These are phyloP conservation scores for Capsicum chinense DNA, from an alignment of 257 asterid species.

Conservation along the genomic window DNA sequence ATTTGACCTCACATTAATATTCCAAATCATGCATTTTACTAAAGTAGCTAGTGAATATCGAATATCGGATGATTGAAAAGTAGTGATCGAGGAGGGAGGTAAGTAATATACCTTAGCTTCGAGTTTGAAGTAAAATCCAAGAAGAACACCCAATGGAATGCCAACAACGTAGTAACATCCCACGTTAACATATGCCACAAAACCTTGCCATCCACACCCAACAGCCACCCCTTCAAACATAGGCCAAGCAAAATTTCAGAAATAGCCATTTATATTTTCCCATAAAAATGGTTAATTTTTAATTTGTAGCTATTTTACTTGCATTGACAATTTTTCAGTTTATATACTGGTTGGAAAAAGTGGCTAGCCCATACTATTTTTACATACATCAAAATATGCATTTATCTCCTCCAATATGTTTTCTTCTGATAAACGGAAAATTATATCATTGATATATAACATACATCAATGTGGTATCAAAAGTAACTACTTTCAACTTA, in stretches of 20 bases:
- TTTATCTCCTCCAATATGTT: too few relatives aligned
- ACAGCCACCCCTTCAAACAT: conserved; percentile 40
- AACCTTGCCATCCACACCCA: conserved; percentile 50
- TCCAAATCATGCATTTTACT: too few relatives aligned
- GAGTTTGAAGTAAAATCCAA: conserved; percentile 35
- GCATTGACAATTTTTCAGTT: too few relatives aligned
- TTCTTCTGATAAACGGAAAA: too few relatives aligned
- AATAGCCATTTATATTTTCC: too few relatives aligned
- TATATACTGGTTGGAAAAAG: too few relatives aligned
- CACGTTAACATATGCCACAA: conserved; percentile 46
- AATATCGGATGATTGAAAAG: not conserved
- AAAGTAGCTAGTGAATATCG: not conserved
- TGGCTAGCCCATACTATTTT: too few relatives aligned
- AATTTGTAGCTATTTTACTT: too few relatives aligned
- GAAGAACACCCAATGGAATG: conserved; percentile 38
- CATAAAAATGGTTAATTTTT: too few relatives aligned
- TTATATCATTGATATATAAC: too few relatives aligned
- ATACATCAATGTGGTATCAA: not conserved
- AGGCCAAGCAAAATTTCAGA: not conserved
- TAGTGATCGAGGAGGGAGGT: not conserved
- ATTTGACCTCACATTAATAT: too few relatives aligned
- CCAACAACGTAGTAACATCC: conserved; percentile 44
- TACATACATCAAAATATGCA: too few relatives aligned
- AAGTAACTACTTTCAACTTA: not conserved
- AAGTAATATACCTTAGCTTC: conserved; percentile 34